Percentiles rank a stretch among this genome's conserved stretches.
Conservation (phyloP, 1,284 basidiomycete genomes). For the Malassezia vespertilionis region DNA sequence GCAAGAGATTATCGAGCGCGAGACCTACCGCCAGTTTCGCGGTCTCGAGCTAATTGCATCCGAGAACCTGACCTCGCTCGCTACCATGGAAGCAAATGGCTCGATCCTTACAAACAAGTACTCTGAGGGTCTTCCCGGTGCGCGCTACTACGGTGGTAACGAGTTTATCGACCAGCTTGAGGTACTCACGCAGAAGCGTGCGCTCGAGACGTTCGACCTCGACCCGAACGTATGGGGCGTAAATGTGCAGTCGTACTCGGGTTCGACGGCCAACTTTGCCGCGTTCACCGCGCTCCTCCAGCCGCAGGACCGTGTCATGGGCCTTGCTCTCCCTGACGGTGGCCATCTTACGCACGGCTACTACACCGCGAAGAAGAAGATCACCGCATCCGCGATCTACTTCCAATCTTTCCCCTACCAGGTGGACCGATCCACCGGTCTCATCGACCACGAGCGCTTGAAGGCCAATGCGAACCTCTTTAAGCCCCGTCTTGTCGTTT, state of each 20-base stretch:
- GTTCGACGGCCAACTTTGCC: conserved; percentile 67
- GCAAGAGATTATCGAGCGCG: conserved; percentile 94
- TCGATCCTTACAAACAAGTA: conserved; percentile 99
- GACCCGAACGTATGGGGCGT: conserved; percentile 87
- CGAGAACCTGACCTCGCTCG: conserved; percentile 53
- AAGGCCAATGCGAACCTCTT: conserved; percentile 82
- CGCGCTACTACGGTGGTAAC: conserved; percentile 88
- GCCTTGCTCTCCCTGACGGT: conserved; percentile 93
- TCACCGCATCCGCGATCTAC: conserved; percentile 99
- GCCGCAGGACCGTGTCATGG: conserved; percentile 98
- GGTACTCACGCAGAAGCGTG: conserved; percentile 84
- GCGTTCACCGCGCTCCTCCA: conserved; percentile 91
- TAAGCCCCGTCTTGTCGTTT: conserved; percentile 92
- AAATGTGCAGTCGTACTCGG: conserved; percentile 98
- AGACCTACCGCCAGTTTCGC: conserved; percentile 91
- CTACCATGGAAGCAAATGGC: conserved; percentile 86
- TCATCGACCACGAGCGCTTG: conserved; percentile 80
- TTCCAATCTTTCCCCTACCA: conserved; percentile 98
- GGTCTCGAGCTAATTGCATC: conserved; percentile 94
- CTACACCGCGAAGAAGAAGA: conserved; percentile 99
- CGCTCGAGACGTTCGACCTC: conserved; percentile 89
- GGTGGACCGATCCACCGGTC: conserved; percentile 60
- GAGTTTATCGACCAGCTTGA: conserved; percentile 90
- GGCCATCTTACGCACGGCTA: conserved; percentile 97
- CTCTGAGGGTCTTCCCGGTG: conserved; percentile 58